Evolutionary conservation across 1,284 basidiomycete species (phyloP), one percentile per base, ranked within the genome.

Genomic region (Boletus mariae): DNA sequence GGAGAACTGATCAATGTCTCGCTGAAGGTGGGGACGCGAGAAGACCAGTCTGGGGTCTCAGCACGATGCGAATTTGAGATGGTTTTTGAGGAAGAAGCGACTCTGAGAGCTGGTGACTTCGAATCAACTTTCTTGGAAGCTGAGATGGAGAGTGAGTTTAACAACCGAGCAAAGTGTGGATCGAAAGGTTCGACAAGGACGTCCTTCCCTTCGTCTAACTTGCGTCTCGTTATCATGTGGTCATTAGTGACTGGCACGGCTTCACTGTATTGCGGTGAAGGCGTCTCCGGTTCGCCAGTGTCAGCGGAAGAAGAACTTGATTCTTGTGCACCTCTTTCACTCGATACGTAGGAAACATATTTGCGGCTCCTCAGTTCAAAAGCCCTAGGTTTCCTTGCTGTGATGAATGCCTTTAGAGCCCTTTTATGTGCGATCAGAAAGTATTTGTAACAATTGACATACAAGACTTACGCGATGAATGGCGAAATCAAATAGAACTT

Each of bases 401-500:
- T 75, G 52, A 85, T 82, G 60, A 87, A 89, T 8, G 76, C 74
- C 66, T 85, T 88, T 61, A 91, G 66, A 47, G 81, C 76, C 15
- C 87, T 90, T 57, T 58, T 8, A 11, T 25, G 13, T 15, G 26
- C 32, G 20, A 49, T 58, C 26, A 65, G 57, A 52, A 50, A 11
- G 34, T 29, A 26, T 40, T 54, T 53, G 37, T 53, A 54, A 49
- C 13, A 43, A 48, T 28, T 40, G 57, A 35, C 35, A 38, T 50
- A 47, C 28, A 43, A 46, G 28, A 76, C 87, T 61, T 71, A 95
- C 91, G 79, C 82, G 55, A 98, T 93, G 75, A 99, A 98, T 1
- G 96, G 96, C 2, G 93, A 87, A 47, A 99, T 94, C 63, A 98
- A 80, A 74, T 98, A 99, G 73, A 98, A 98, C 67, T 93, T 94